phyloP scores from a whole-genome alignment of 768 basidiomycete species.

The Tulasnella sp. region DNA sequence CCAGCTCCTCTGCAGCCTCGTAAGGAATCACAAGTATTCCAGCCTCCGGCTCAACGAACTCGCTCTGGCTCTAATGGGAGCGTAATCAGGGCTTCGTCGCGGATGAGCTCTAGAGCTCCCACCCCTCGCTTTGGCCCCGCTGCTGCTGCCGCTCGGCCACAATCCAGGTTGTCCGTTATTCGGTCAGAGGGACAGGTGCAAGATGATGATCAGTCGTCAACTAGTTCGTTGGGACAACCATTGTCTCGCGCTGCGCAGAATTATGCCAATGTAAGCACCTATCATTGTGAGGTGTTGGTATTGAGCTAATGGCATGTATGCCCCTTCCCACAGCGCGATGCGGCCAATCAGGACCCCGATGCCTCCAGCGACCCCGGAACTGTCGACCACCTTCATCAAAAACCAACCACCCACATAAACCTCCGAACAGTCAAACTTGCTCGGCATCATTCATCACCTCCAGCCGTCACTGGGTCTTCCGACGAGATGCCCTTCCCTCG shows the following conservation, averaged over 20 bases:
- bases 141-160: not conserved
- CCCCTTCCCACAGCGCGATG: not conserved
- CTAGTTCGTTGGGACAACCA: constrained; percentile 1
- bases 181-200: not conserved
- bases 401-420: not conserved
- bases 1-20: too few species aligned
- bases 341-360: not conserved
- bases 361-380: constrained; percentile 14
- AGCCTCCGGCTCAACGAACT: not conserved
- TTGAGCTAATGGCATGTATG: not conserved
- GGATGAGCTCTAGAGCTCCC: not conserved
- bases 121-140: not conserved
- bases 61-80: constrained; percentile 6
- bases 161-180: not conserved
- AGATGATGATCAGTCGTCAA: not conserved
- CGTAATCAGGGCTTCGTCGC: not conserved
- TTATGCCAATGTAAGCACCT: constrained; percentile 10
- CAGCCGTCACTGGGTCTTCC: constrained; percentile 23
- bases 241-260: not conserved
- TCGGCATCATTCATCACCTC: constrained; percentile 15
- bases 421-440: not conserved
- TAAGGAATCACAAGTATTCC: not conserved
- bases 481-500: constrained; percentile 59
- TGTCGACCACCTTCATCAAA: constrained; percentile 1
- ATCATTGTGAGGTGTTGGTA: not conserved